A percentile compares a stretch with the other conserved stretches of the same genome.
These are phyloP conservation scores for Pelargonium myrrhifolium DNA, from an alignment of 441 rosid genomes.

Conservation along the genomic window DNA sequence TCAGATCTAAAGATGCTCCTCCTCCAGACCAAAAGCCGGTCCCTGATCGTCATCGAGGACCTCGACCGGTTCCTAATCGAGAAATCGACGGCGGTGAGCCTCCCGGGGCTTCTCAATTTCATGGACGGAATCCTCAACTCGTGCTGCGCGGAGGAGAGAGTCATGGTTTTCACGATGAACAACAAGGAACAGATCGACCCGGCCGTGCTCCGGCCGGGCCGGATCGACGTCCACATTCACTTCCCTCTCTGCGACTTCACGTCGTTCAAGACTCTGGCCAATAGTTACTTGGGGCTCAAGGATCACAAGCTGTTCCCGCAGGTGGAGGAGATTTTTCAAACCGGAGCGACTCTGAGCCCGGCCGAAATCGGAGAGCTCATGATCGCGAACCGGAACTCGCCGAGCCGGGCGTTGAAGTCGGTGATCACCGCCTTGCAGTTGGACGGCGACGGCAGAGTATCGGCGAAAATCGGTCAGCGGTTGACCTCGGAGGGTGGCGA, in stretches of 20 bases:
- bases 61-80: constrained; percentile 55
- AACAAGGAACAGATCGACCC: constrained; percentile 50
- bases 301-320: constrained; percentile 64
- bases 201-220: constrained; percentile 55
- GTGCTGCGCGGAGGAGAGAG: constrained; percentile 53
- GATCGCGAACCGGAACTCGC: constrained; percentile 64
- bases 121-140: constrained; percentile 63
- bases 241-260: constrained; percentile 58
- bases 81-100: constrained; percentile 43
- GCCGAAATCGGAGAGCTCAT: constrained; percentile 69
- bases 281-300: constrained; percentile 47
- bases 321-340: constrained; percentile 56
- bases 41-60: constrained; percentile 73
- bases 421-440: constrained; percentile 54
- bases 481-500: constrained; percentile 30
- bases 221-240: constrained; percentile 64
- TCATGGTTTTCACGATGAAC: constrained; percentile 65
- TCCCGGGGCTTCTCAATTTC: constrained; percentile 49
- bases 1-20: constrained; percentile 60
- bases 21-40: constrained; percentile 48
- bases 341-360: constrained; percentile 58
- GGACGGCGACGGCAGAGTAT: constrained; percentile 54
- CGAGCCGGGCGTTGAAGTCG: constrained; percentile 55
- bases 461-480: constrained; percentile 22
- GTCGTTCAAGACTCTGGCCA: constrained; percentile 49